Evolutionary conservation across 768 basidiomycete genomes (phyloP).

Genomic region (Termitomyces sp.): DNA sequence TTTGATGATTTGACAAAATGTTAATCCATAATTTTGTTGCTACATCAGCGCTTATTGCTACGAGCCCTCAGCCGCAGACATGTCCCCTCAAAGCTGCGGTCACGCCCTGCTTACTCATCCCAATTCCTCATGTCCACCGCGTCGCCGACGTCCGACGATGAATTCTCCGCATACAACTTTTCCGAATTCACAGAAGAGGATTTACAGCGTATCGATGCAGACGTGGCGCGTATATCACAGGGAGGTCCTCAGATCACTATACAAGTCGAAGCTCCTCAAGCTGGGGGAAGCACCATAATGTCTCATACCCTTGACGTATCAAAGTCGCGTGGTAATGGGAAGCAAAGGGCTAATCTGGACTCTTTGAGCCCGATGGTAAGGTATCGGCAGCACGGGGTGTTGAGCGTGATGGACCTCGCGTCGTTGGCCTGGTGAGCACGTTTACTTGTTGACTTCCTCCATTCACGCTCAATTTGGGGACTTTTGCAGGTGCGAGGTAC

Average conservation of each 20-base stretch:
- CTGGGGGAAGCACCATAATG: neutral
- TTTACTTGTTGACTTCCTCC: neutral
- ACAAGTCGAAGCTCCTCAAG: conserved; percentile 21
- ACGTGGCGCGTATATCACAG: conserved; percentile 16
- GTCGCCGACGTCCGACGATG: conserved; percentile 24
- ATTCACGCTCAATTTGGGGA: neutral
- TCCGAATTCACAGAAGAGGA: conserved; percentile 57
- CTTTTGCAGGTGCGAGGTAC: conserved; percentile 68
- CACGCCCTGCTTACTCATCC: neutral
- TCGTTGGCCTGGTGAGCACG: conserved; percentile 53
- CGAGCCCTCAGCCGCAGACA: neutral
- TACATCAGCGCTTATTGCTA: neutral
- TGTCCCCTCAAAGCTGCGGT: neutral
- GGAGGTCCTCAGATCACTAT: conserved; percentile 29
- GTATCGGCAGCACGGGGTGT: conserved; percentile 38
- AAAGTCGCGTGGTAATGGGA: neutral
- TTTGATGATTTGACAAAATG: neutral
- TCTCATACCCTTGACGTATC: neutral
- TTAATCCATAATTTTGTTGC: neutral
- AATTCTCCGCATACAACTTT: conserved; percentile 44
- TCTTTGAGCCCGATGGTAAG: conserved; percentile 29
- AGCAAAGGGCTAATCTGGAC: neutral
- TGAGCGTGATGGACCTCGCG: conserved; percentile 63
- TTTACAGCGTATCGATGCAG: conserved; percentile 43
- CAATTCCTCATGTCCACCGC: conserved; percentile 1